Conservation (phyloP, 1,139 yeast species). For the Blastobotrys malaysiensis region DNA sequence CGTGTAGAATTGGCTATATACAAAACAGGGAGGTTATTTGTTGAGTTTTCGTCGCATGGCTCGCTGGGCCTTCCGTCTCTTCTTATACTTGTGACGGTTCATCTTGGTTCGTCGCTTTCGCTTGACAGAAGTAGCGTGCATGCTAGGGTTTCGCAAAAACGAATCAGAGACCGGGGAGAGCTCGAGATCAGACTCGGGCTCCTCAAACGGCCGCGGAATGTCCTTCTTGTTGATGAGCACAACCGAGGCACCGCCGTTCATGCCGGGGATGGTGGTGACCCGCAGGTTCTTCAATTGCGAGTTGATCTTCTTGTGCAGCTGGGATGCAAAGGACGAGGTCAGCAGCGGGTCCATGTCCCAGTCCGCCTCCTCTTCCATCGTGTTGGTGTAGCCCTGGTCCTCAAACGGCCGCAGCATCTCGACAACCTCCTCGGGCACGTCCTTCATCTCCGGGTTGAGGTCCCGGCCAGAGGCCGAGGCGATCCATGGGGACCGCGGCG, state of each 20-base stretch:
- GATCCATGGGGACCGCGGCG: conserved; percentile 18
- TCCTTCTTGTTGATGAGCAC: conserved; percentile 10
- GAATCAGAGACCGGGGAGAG: conserved; percentile 11
- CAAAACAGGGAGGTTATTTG: conserved; percentile 12
- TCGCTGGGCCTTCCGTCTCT: conserved; percentile 42
- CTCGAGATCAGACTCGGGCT: conserved; percentile 2
- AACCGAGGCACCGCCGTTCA: conserved; percentile 8
- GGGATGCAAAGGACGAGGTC: conserved; percentile 6
- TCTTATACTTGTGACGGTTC: conserved; percentile 44
- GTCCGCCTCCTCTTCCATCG: conserved; percentile 12
- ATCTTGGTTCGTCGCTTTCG: conserved; percentile 43
- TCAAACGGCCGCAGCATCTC: conserved; percentile 18
- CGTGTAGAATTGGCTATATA: conserved; percentile 5
- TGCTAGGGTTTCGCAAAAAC: conserved; percentile 11
- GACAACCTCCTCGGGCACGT: conserved; percentile 21
- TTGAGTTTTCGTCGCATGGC: conserved; percentile 37
- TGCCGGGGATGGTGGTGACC: conserved; percentile 10
- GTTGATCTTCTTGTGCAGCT: conserved; percentile 11
- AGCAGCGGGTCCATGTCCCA: conserved; percentile 6
- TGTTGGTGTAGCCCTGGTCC: conserved; percentile 14
- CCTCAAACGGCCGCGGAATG: conserved; percentile 4
- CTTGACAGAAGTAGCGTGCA: conserved; percentile 35
- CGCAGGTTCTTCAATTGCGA: conserved; percentile 13
- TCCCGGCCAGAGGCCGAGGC: conserved; percentile 19
- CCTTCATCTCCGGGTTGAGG: conserved; percentile 20